Conservation (phyloP, 164 flowering plant genomes). For the Stephania japonica region DNA sequence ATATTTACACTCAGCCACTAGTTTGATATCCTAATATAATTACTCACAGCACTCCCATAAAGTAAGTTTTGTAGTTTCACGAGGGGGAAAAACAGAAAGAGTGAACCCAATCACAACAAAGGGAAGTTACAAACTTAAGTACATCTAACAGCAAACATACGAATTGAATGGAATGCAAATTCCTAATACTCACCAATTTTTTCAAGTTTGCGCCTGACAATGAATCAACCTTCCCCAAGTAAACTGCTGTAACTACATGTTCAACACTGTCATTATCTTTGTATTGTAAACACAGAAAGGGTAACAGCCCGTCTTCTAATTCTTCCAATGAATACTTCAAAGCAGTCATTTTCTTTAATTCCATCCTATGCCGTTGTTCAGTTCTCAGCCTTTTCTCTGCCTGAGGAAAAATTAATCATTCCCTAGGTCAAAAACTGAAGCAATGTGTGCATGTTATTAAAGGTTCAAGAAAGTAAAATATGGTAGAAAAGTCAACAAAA, state of each 20-base stretch:
- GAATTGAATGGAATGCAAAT: not conserved
- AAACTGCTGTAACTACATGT: slow-evolving; percentile 65
- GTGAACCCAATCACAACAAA: not conserved
- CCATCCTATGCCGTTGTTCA: slow-evolving; percentile 53
- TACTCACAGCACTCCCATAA: not conserved
- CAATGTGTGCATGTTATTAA: not conserved
- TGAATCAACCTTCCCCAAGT: slow-evolving; percentile 64
- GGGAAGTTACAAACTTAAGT: not conserved
- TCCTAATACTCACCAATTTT: slow-evolving; percentile 33
- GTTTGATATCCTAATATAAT: not conserved
- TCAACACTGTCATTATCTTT: slow-evolving; percentile 60
- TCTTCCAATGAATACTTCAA: slow-evolving; percentile 51
- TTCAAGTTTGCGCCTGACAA: slow-evolving; percentile 49
- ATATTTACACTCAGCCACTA: not conserved
- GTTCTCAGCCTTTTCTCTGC: slow-evolving; percentile 59
- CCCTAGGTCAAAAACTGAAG: not conserved
- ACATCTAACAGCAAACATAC: not conserved
- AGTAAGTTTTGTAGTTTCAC: not conserved
- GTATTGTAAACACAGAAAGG: slow-evolving; percentile 72
- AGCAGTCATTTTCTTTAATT: slow-evolving; percentile 46
- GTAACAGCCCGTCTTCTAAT: slow-evolving; percentile 55
- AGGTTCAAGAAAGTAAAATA: not conserved
- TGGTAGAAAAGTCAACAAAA: not conserved
- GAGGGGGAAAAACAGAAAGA: not conserved
- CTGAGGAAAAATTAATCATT: slow-evolving; percentile 25